Base-by-base conservation (phyloP, 2,329 filamentous ascomycete genomes). In the Lasiodiplodia sp. region DNA sequence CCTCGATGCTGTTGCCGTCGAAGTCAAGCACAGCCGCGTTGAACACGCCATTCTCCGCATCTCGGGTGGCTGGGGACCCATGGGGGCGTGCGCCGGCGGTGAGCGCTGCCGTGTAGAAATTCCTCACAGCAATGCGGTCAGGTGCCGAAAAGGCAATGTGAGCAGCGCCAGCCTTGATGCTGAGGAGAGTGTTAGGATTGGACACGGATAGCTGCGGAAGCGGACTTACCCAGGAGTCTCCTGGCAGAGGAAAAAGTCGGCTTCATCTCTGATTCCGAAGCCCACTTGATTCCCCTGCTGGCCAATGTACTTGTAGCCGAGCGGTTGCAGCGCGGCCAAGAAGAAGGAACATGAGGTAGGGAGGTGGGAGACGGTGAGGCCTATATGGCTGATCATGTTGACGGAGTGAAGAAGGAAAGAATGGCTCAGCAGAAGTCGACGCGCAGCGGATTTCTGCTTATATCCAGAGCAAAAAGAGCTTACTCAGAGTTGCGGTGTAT, bases 1-100 rank as follows among this genome's bases (percentile, higher is more conserved):
- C 91, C 76, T 96, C 92, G 76, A 97, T 89, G 73, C 87, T 91
- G 81, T 97, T 96, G 63, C 92, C 92, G 81, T 97, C 93, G 67
- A 92, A 86, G 79, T 97, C 93, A 70, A 89, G 86, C 51, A 93
- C 82, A 7, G 87, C 87, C 58, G 88, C 87, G 71, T 88, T 90
- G 80, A 89, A 85, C 82, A 88, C 83, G 79, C 87, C 81, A 75
- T 83, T 82, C 3, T 86, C 82, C 21, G 82, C 79, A 75, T 86
- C 85, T 68, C 87, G 83, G 75, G 81, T 74, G 73, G 83, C 83
- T 73, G 86, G 87, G 58, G 87, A 83, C 40, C 86, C 86, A 73
- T 88, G 87, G 28, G 87, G 85, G 70, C 83, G 83, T 21, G 84
- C 88, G 62, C 88, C 88, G 56, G 92, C 90, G 73, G 87, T 89